Base-by-base conservation (phyloP, 805 yeast species). In the Myxozyma kluyveri region DNA sequence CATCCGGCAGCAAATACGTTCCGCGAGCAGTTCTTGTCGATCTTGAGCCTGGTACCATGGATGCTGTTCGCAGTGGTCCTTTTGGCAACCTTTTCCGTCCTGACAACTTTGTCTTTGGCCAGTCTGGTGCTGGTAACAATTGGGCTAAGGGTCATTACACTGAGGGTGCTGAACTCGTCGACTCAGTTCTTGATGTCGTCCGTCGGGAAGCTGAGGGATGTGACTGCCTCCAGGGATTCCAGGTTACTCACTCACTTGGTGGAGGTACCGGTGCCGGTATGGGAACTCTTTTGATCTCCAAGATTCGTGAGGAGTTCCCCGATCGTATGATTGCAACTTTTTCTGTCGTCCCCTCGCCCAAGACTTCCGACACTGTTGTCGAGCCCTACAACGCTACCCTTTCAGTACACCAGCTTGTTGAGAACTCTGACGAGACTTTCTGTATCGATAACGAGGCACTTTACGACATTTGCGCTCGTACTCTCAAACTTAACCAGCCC, bases 101-200 rank as follows among this genome's bases (percentile, higher is more conserved):
- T 29, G 97, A 89, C 68, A 89, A 90, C 73, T 80, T 82, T 64
- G 86, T 89, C 60, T 84, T 83, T 63, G 96, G 96, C 44, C 93
- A 88, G 71, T 83, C 91, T 40, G 88, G 96, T 24, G 97, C 97
- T 2, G 97, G 96, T 62, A 89, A 89, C 69, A 95, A 87, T 62
- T 89, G 96, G 96, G 97, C 97, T 55, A 90, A 88, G 69, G 97
- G 97, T 67, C 95, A 85, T 73, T 89, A 89, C 75, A 89, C 97
- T 39, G 97, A 89, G 71, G 97, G 97, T 63, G 96, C 96, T 2
- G 97, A 89, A 75, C 78, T 89, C 62, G 90, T 89, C 45, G 96
- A 90, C 66, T 81, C 93, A 17, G 96, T 89, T 23, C 73, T 90
- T 78, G 97, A 89, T 62, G 93, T 86, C 32, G 82, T 89, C 45